phyloP scores from a whole-genome alignment of 1,139 yeast species.

The Geotrichum reessii region DNA sequence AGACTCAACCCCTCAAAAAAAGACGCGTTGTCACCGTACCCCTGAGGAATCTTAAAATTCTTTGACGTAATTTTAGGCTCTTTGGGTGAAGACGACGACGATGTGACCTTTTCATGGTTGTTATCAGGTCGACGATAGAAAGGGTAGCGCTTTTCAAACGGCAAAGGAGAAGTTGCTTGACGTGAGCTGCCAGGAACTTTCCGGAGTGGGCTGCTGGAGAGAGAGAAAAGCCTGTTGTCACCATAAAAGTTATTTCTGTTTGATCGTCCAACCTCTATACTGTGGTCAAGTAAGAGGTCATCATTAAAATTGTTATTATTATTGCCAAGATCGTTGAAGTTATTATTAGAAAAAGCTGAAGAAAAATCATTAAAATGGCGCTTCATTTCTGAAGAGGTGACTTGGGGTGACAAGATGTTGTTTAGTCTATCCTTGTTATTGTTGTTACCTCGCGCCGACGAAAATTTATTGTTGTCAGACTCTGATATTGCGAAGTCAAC shows the following conservation, averaged over 20 bases:
- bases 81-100: constrained; percentile 15
- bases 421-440: constrained; percentile 3
- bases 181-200: neutral
- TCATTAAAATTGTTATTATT: neutral
- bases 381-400: constrained; percentile 22
- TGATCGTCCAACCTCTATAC: constrained; percentile 22
- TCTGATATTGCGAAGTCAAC: constrained; percentile 15
- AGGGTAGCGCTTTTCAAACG: constrained; percentile 8
- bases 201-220: neutral
- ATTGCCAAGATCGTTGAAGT: neutral
- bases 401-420: constrained; percentile 25
- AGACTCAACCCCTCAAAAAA: constrained; percentile 20
- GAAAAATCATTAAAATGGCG: constrained; percentile 27
- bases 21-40: constrained; percentile 26
- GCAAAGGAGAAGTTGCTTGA: constrained; percentile 1
- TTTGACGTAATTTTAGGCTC: neutral
- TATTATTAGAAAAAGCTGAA: constrained; percentile 15
- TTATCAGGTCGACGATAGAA: constrained; percentile 7
- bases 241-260: constrained; percentile 8
- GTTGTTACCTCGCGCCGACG: neutral
- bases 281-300: constrained; percentile 14
- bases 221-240: constrained; percentile 4
- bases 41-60: constrained; percentile 25
- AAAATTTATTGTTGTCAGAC: constrained; percentile 6
- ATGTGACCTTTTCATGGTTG: constrained; percentile 19